These are phyloP conservation scores for Fusarium haematococcum DNA, from an alignment of 2,329 filamentous ascomycete genomes.

Conservation along the genomic window DNA sequence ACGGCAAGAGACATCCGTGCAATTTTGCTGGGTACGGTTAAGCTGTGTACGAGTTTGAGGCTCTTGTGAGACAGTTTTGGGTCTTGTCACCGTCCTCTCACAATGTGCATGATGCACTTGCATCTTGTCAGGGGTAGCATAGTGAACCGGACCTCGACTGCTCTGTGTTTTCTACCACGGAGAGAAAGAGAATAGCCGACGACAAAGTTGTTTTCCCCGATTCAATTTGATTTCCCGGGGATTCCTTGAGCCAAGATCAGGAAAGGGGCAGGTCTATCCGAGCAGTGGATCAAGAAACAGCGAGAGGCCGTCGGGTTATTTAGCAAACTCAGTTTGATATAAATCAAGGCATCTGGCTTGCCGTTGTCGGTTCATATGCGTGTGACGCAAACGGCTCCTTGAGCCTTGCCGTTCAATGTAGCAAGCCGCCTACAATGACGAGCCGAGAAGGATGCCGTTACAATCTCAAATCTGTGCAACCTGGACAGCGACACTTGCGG, in stretches of 20 bases:
- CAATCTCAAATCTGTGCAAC: conserved; percentile 29
- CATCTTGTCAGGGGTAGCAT: not conserved
- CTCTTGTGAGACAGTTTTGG: conserved; percentile 16
- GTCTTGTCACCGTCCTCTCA: not conserved
- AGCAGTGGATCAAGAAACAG: not conserved
- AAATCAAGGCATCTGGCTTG: conserved; percentile 16
- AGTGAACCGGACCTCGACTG: not conserved
- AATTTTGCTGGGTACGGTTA: conserved; percentile 14
- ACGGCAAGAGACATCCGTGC: conserved; percentile 23
- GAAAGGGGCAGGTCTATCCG: not conserved
- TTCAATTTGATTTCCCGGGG: not conserved
- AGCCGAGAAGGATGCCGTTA: conserved; percentile 28
- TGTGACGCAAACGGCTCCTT: conserved; percentile 37
- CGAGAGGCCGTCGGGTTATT: conserved; percentile 11
- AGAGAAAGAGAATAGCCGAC: not conserved
- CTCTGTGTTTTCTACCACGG: not conserved
- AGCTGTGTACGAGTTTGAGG: conserved; percentile 1
- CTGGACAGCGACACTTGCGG: conserved; percentile 27
- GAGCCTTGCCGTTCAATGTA: conserved; percentile 10
- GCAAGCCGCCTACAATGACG: conserved; percentile 16
- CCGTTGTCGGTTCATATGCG: conserved; percentile 20
- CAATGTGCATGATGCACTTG: not conserved
- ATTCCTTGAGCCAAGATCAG: not conserved
- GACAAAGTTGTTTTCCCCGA: not conserved
- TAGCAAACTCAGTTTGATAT: conserved; percentile 11